These are phyloP conservation scores for Colletotrichum theobromicola DNA, from an alignment of 2,329 filamentous ascomycete genomes.

Conservation along the genomic window DNA sequence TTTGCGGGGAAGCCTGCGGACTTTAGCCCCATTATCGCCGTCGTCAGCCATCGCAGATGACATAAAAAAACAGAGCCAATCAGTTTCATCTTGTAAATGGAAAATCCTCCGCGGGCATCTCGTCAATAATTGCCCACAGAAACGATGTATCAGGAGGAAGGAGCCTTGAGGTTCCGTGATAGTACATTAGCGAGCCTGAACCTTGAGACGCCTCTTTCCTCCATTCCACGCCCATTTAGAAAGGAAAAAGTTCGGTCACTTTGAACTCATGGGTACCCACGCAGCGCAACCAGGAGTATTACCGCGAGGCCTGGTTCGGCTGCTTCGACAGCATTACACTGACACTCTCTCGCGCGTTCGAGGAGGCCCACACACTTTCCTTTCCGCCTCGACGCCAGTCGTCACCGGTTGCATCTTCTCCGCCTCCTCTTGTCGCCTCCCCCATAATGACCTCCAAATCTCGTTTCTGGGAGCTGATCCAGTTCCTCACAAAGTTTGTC, in stretches of 20 bases:
- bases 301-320: conserved; percentile 28
- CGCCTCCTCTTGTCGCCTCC: conserved; percentile 72
- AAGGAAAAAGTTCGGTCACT: not conserved
- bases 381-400: conserved; percentile 72
- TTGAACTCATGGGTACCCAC: not conserved
- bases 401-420: conserved; percentile 60
- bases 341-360: conserved; percentile 67
- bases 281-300: not conserved
- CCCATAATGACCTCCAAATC: conserved; percentile 89
- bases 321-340: conserved; percentile 64
- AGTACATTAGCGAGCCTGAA: not conserved
- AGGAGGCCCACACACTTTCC: conserved; percentile 60
- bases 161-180: not conserved
- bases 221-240: not conserved
- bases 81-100: not conserved
- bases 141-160: not conserved
- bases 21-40: not conserved
- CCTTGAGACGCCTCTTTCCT: not conserved
- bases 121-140: not conserved
- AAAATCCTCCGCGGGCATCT: not conserved
- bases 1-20: not conserved
- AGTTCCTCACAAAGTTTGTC: conserved; percentile 81
- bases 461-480: conserved; percentile 89
- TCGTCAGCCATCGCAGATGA: not conserved
- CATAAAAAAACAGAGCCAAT: not conserved